Percentiles rank a stretch among this genome's conserved stretches.
phyloP scores from a whole-genome alignment of 2,329 filamentous ascomycete species.

The Cercospora citrullina region DNA sequence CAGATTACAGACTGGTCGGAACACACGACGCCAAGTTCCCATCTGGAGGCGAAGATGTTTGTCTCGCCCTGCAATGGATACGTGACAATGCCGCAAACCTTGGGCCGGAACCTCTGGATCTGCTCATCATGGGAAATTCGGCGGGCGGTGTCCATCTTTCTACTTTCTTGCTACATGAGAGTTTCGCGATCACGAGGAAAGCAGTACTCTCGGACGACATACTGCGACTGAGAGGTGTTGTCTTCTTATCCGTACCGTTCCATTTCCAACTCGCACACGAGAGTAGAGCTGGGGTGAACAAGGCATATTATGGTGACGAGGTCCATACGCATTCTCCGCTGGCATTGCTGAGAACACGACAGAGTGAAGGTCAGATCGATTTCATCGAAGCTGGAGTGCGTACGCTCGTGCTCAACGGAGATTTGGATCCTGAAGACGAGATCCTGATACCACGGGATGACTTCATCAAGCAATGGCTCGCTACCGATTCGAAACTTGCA shows the following conservation, averaged over 20 bases:
- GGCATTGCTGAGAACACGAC: slow-evolving; percentile 27
- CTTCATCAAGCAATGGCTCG: slow-evolving; percentile 30
- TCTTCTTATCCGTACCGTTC: slow-evolving; percentile 33
- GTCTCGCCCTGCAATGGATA: slow-evolving; percentile 42
- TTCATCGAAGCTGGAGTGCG: slow-evolving; percentile 23
- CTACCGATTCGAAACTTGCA: slow-evolving; percentile 20
- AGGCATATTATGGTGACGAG: slow-evolving; percentile 30
- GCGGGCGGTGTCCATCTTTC: slow-evolving; percentile 44
- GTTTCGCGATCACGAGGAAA: slow-evolving; percentile 25
- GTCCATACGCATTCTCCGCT: slow-evolving; percentile 23
- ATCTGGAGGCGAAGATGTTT: slow-evolving; percentile 45
- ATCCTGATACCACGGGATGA: slow-evolving; percentile 28
- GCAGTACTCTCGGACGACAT: slow-evolving; percentile 21
- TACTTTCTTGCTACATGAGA: slow-evolving; percentile 41
- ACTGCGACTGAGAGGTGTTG: slow-evolving; percentile 27
- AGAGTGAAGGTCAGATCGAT: slow-evolving; percentile 18
- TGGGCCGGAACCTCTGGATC: slow-evolving; percentile 37
- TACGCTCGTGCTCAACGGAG: slow-evolving; percentile 29
- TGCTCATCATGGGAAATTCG: slow-evolving; percentile 46
- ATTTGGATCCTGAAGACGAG: slow-evolving; percentile 34
- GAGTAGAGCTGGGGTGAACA: slow-evolving; percentile 20
- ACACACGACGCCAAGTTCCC: slow-evolving; percentile 45
- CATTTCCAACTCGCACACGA: slow-evolving; percentile 24
- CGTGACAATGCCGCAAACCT: slow-evolving; percentile 23
- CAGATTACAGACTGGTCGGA: slow-evolving; percentile 43